A percentile compares a stretch with the other conserved stretches of the same genome.
These are phyloP conservation scores for Scutellaria minor DNA, from an alignment of 257 asterid genomes.

Conservation along the genomic window DNA sequence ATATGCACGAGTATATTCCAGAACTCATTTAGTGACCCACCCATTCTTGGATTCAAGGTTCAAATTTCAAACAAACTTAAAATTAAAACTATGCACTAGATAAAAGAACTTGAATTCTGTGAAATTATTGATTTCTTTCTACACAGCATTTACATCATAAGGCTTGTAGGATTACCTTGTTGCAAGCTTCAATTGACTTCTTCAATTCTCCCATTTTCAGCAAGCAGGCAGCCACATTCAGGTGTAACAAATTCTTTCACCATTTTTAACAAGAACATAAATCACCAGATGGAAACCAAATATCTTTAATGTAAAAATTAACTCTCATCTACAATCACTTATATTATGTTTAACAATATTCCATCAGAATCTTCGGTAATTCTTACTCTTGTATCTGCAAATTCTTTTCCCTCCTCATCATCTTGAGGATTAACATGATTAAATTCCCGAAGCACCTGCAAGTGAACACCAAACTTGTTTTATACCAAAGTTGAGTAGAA, in stretches of 20 bases:
- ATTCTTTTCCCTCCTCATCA: constrained; percentile 96
- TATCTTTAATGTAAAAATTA: constrained; percentile 10
- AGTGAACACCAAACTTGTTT: constrained; percentile 23
- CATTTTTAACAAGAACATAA: constrained; percentile 34
- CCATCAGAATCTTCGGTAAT: constrained; percentile 26
- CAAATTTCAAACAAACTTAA: neutral
- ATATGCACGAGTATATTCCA: too few relatives aligned
- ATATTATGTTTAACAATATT: neutral
- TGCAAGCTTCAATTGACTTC: constrained; percentile 89
- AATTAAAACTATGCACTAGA: neutral
- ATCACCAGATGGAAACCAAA: constrained; percentile 22
- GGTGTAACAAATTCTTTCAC: constrained; percentile 83
- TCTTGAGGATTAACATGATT: constrained; percentile 98
- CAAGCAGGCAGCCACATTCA: constrained; percentile 97
- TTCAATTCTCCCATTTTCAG: constrained; percentile 82
- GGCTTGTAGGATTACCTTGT: constrained; percentile 65
- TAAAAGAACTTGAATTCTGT: neutral
- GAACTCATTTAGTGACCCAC: too few relatives aligned
- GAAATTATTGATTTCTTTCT: constrained; percentile 9
- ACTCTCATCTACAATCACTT: constrained; percentile 17
- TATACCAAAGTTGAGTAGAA: constrained; percentile 16
- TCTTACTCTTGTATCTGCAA: constrained; percentile 84
- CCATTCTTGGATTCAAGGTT: too few relatives aligned
- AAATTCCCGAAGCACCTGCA: constrained; percentile 93
- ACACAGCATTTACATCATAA: neutral